phyloP scores from a whole-genome alignment of 306 rosid genomes.

The Canavalia gladiata region DNA sequence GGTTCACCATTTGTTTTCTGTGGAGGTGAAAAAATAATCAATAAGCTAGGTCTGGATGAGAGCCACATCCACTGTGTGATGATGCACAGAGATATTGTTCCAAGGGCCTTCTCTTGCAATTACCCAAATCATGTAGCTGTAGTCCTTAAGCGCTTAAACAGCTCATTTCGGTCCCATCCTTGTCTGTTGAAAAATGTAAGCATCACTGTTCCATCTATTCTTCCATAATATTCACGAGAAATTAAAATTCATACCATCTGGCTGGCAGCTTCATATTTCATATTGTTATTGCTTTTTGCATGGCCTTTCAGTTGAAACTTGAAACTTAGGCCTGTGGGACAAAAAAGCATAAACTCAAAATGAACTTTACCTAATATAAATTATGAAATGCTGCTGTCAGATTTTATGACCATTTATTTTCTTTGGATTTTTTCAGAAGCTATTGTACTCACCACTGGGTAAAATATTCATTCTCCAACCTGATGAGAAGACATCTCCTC shows the following conservation, averaged over 20 bases:
- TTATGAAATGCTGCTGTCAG: not conserved
- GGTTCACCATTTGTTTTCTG: conserved; percentile 97
- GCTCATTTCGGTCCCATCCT: conserved; percentile 80
- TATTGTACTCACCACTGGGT: conserved; percentile 82
- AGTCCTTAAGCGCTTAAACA: conserved; percentile 76
- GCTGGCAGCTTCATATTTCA: not conserved
- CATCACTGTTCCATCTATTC: not conserved
- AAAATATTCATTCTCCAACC: conserved; percentile 88
- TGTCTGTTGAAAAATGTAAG: conserved; percentile 80
- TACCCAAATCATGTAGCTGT: conserved; percentile 81
- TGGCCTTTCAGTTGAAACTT: not conserved
- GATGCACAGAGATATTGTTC: conserved; percentile 98
- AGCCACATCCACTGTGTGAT: conserved; percentile 72
- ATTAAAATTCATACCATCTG: not conserved
- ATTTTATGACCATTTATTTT: not conserved
- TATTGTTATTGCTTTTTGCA: conserved; percentile 1
- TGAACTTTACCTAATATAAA: not conserved
- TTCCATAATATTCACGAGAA: not conserved
- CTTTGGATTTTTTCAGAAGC: conserved; percentile 62
- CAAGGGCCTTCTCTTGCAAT: conserved; percentile 95
- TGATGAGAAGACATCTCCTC: conserved; percentile 79
- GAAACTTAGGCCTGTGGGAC: not conserved
- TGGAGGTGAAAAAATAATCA: conserved; percentile 74
- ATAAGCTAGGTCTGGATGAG: conserved; percentile 74
- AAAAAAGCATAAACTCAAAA: not conserved